Conservation (phyloP, 1,284 basidiomycete species). For the Apiotrichum gracile region DNA sequence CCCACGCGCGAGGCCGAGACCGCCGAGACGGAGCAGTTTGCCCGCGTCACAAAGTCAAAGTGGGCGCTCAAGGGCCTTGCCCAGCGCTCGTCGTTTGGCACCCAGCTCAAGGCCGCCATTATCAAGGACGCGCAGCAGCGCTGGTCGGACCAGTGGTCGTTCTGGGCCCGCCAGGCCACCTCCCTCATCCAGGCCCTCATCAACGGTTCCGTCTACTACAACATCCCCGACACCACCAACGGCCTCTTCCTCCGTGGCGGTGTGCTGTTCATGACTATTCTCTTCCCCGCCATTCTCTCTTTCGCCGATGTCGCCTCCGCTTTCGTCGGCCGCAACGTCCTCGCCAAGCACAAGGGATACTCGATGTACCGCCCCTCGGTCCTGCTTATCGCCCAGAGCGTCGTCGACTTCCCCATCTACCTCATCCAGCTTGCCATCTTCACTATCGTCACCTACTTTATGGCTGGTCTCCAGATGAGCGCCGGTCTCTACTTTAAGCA, state of each 20-base stretch:
- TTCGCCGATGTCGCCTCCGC: constrained; percentile 66
- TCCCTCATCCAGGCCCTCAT: constrained; percentile 33
- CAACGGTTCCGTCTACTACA: constrained; percentile 70
- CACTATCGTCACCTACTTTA: constrained; percentile 44
- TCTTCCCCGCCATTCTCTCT: constrained; percentile 50
- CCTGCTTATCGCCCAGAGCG: constrained; percentile 57
- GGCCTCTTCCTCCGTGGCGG: constrained; percentile 68
- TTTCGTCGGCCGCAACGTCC: constrained; percentile 66
- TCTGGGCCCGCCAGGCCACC: constrained; percentile 36
- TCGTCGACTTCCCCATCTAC: constrained; percentile 54
- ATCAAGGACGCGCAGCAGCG: constrained; percentile 39
- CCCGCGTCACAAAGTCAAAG: constrained; percentile 26
- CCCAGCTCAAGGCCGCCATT: constrained; percentile 35
- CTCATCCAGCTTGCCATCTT: constrained; percentile 46
- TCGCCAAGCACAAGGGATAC: constrained; percentile 52
- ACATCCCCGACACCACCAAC: constrained; percentile 56
- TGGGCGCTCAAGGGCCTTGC: constrained; percentile 14
- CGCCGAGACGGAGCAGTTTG: constrained; percentile 13
- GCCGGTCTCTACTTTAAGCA: constrained; percentile 43
- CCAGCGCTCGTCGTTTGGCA: constrained; percentile 24
- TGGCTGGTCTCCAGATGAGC: constrained; percentile 26
- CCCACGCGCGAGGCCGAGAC: constrained; percentile 22
- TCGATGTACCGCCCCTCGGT: constrained; percentile 47
- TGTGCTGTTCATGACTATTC: constrained; percentile 49
- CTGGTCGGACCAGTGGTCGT: constrained; percentile 31